Evolutionary conservation across 2,329 filamentous ascomycete species (phyloP).

Genomic region (Aspergillus fructus): DNA sequence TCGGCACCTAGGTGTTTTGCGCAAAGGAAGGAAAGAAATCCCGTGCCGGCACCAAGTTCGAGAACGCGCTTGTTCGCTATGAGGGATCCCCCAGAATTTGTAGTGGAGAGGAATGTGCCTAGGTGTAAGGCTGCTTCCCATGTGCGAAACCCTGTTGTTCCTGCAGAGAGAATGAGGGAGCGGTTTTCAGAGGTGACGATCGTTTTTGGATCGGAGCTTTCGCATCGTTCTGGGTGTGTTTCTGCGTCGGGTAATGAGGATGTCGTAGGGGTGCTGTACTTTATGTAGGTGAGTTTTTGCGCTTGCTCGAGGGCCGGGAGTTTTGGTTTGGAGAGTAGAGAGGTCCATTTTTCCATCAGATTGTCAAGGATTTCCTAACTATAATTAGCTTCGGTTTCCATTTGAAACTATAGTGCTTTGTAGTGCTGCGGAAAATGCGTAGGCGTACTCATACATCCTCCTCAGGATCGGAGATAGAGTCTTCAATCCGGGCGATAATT

Average conservation of each 20-base stretch:
- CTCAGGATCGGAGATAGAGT: slow-evolving; percentile 75
- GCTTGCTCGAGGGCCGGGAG: slow-evolving; percentile 65
- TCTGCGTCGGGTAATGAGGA: neutral
- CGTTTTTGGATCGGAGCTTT: slow-evolving; percentile 10
- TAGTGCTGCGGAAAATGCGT: neutral
- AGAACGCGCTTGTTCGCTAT: slow-evolving; percentile 57
- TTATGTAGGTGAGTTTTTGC: slow-evolving; percentile 72
- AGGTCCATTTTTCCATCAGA: slow-evolving; percentile 68
- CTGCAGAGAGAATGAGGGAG: slow-evolving; percentile 57
- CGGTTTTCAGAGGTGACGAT: slow-evolving; percentile 52
- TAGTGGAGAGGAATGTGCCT: slow-evolving; percentile 57
- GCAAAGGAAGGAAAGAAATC: slow-evolving; percentile 64
- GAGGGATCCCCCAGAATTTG: slow-evolving; percentile 42
- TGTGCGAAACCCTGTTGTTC: slow-evolving; percentile 66
- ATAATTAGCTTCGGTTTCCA: neutral
- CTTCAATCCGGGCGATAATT: slow-evolving; percentile 68
- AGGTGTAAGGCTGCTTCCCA: slow-evolving; percentile 70
- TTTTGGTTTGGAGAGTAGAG: slow-evolving; percentile 62
- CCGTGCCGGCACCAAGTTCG: slow-evolving; percentile 67
- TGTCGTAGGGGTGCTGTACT: slow-evolving; percentile 55
- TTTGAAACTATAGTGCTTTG: neutral
- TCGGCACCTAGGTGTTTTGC: slow-evolving; percentile 57
- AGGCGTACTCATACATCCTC: slow-evolving; percentile 65
- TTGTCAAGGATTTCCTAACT: slow-evolving; percentile 77
- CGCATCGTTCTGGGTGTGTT: neutral